Evolutionary conservation across 805 yeast genomes (phyloP), one percentile per base, ranked within the genome.

Genomic region (Candida dajiaensis): DNA sequence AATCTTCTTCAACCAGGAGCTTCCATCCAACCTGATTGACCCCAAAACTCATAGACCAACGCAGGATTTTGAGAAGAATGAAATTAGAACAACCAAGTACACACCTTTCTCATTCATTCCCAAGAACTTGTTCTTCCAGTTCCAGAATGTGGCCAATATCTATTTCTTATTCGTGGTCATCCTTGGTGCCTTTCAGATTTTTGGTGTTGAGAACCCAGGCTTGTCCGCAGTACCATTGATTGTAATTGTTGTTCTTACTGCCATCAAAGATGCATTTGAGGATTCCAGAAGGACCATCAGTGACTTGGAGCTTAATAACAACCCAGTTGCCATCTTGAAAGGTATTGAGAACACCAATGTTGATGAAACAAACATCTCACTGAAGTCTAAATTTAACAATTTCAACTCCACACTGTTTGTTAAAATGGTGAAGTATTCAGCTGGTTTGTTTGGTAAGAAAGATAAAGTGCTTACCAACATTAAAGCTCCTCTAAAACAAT

Each of bases 21-120:
- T 47, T 8, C 37, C 42, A 12, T 25, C 23, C n/a, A 41, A 41
- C 29, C 35, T 47, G 25, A 31, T 47, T 7, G 45, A 47, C 23
- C 42, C 41, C 19, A 47, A 47, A 21, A 47, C 42, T 2, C 40
- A 38, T 2, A 40, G 41, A 8, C 41, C 45, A 6, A 18, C 40
- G 10, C 50, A 47, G 28, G 21, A 38, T 6, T 44, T 44, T n/a
- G 47, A 44, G 22, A 47, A 38, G 35, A 92, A 92, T 71, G 90
- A 94, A 65, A 88, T 94, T 55, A 80, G 97, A 70, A 89, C 98
- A 0, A 89, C 99, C 3, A 92, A 89, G 69, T 92, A 92, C 66
- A 92, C 97, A 2, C 97, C 98, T 6, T 62, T 94, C 40, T 72
- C 89, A 9, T 92, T 92, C 60, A 53, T 94, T 26, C 98, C 98